phyloP scores from a whole-genome alignment of 1,139 yeast species.

The Nakaseomyces delphensis region DNA sequence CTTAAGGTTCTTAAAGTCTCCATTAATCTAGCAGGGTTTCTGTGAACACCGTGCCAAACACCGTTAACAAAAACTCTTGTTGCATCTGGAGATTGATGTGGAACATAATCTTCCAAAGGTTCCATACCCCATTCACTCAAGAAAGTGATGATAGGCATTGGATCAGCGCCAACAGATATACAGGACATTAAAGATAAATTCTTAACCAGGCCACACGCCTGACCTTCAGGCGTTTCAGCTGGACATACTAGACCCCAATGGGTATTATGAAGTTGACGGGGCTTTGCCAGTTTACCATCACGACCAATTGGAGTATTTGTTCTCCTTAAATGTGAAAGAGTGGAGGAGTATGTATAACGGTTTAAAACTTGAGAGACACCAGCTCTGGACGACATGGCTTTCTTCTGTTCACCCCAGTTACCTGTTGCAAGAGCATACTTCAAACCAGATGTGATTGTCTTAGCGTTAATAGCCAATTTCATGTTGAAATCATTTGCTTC shows the following conservation, averaged over 20 bases:
- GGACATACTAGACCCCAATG: constrained; percentile 99
- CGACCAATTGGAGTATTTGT: constrained; percentile 98
- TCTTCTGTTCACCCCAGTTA: constrained; percentile 99
- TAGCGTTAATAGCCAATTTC: constrained; percentile 93
- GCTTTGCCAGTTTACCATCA: constrained; percentile 96
- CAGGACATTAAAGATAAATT: constrained; percentile 94
- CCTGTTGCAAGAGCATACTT: constrained; percentile 98
- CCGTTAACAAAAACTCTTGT: constrained; percentile 96
- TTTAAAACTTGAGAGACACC: constrained; percentile 99
- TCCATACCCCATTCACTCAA: constrained; percentile 99
- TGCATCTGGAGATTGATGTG: constrained; percentile 83
- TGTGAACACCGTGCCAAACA: constrained; percentile 98
- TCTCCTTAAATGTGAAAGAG: constrained; percentile 95
- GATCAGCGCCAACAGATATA: constrained; percentile 95
- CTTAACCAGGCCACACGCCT: constrained; percentile 98
- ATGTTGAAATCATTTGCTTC: constrained; percentile 93
- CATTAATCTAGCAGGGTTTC: constrained; percentile 86
- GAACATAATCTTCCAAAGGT: constrained; percentile 91
- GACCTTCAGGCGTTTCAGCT: constrained; percentile 99
- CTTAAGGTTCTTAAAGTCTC: constrained; percentile 86
- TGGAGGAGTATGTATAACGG: constrained; percentile 94
- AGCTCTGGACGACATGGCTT: constrained; percentile 97
- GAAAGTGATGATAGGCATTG: constrained; percentile 87
- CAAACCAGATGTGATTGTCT: constrained; percentile 93
- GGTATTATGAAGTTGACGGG: constrained; percentile 96